Base-by-base conservation (phyloP, 208 protist genomes). In the Naegleria lovaniensis region DNA sequence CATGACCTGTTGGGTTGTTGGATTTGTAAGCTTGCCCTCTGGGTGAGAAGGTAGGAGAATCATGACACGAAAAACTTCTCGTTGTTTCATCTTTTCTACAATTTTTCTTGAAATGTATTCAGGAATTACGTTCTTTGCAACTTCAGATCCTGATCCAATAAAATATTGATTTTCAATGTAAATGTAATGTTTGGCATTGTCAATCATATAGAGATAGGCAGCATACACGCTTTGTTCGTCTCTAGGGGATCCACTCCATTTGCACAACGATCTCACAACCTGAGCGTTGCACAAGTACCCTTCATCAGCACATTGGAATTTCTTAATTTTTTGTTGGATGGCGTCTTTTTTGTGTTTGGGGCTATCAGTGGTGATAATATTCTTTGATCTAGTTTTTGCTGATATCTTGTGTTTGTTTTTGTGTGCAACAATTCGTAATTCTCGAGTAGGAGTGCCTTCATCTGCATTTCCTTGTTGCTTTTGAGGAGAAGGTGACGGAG, bases 161-260 rank as follows among this genome's bases (percentile, higher is more conserved):
- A 92, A 92, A 48, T 89, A 92, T 83, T 92, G 91, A 25, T 92
- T 91, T 83, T 92, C 91, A 88, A 92, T 92, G 75, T 92, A 92
- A 40, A 92, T 91, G 38, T 67, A 92, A 36, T 88, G 58, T 33
- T 85, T 16, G 29, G n/a, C 39, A 13, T 38, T 41, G 25, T 55
- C 33, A 16, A 92, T 92, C 19, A 89, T 11, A 38, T 92, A 5
- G 22, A 92, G 19, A 43, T 92, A 92, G 0, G 84, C 83, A 40
- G 16, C 38, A 40, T 92, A 83, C 5, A 92, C 75, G n/a, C 33
- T 52, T 22, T 87, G 40, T 43, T 92, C 91, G 29, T 33, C 43
- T 39, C 43, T 29, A 5, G 9, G 7, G 15, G 90, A 89, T 41
- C 91, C 91, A 55, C 83, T 90, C 91, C 91, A 92, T 58, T 29